phyloP scores from a whole-genome alignment of 2,329 filamentous ascomycete genomes.

The Verruconis gallopava region DNA sequence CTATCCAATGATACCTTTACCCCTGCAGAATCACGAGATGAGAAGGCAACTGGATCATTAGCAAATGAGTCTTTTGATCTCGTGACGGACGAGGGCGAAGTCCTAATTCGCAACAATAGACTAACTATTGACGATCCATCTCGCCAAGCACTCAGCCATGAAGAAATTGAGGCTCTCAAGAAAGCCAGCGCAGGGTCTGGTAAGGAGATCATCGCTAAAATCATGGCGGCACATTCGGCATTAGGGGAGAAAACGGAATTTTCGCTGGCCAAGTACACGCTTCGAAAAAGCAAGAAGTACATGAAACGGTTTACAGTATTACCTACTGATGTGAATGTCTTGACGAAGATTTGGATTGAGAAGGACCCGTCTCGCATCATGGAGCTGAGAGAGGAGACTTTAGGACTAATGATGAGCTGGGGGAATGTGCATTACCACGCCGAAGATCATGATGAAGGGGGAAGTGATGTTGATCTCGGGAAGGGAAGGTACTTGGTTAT shows the following conservation, averaged over 20 bases:
- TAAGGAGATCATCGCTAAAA: slow-evolving; percentile 82
- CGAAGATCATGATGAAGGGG: slow-evolving; percentile 26
- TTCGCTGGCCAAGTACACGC: slow-evolving; percentile 87
- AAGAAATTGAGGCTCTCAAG: slow-evolving; percentile 60
- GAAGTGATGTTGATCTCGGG: not conserved
- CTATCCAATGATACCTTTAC: slow-evolving; percentile 45
- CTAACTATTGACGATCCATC: slow-evolving; percentile 49
- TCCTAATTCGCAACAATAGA: slow-evolving; percentile 48
- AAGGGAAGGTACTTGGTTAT: slow-evolving; percentile 58
- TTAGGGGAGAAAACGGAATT: slow-evolving; percentile 92
- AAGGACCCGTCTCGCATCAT: slow-evolving; percentile 70
- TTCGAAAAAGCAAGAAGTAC: slow-evolving; percentile 90
- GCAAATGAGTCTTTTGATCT: slow-evolving; percentile 26
- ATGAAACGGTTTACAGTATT: slow-evolving; percentile 74
- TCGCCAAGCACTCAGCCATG: slow-evolving; percentile 62
- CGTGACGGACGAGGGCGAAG: slow-evolving; percentile 33
- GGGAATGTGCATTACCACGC: slow-evolving; percentile 71
- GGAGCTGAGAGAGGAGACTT: slow-evolving; percentile 73
- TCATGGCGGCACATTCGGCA: slow-evolving; percentile 77
- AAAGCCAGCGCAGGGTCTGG: slow-evolving; percentile 63
- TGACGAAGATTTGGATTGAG: slow-evolving; percentile 69
- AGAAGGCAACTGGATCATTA: not conserved
- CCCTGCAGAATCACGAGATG: slow-evolving; percentile 24
- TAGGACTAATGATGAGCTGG: slow-evolving; percentile 76
- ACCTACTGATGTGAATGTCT: slow-evolving; percentile 64